These are phyloP conservation scores for Coniochaeta prunicola DNA, from an alignment of 2,329 filamentous ascomycete genomes.

Conservation along the genomic window DNA sequence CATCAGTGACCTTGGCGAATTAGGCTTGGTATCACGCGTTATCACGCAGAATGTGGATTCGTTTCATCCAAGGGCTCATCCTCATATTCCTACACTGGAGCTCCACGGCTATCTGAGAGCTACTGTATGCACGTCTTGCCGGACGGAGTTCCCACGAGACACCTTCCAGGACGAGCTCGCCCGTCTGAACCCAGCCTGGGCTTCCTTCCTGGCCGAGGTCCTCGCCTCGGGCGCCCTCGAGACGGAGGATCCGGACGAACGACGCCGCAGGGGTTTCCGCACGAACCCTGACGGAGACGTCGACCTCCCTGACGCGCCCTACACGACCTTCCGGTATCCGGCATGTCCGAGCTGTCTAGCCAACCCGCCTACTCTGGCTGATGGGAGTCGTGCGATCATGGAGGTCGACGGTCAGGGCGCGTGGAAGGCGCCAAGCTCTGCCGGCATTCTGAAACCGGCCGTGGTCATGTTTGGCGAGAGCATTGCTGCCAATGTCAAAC, in stretches of 20 bases:
- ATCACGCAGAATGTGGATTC: conserved; percentile 98
- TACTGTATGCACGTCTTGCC: conserved; percentile 74
- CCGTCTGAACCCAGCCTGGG: conserved; percentile 80
- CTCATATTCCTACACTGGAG: conserved; percentile 67
- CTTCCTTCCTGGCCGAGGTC: conserved; percentile 64
- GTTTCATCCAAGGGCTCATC: conserved; percentile 76
- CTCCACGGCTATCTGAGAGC: conserved; percentile 85
- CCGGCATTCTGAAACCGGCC: conserved; percentile 82
- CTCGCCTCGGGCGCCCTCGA: conserved; percentile 67
- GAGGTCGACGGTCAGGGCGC: conserved; percentile 75
- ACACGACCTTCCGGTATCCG: conserved; percentile 85
- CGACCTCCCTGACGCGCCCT: conserved; percentile 78
- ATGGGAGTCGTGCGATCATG: conserved; percentile 50
- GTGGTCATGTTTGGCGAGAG: conserved; percentile 97
- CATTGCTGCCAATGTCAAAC: conserved; percentile 63
- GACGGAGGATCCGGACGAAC: conserved; percentile 67
- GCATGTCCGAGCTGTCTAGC: conserved; percentile 75
- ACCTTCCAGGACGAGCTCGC: conserved; percentile 71
- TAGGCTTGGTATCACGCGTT: conserved; percentile 68
- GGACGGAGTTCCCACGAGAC: conserved; percentile 60
- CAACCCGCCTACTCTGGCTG: conserved; percentile 47
- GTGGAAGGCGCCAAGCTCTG: conserved; percentile 58
- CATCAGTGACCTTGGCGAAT: conserved; percentile 60
- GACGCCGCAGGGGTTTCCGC: conserved; percentile 61
- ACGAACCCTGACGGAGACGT: conserved; percentile 94